These are phyloP conservation scores for Colletotrichum sp. DNA, from an alignment of 2,329 filamentous ascomycete species.

Conservation along the genomic window DNA sequence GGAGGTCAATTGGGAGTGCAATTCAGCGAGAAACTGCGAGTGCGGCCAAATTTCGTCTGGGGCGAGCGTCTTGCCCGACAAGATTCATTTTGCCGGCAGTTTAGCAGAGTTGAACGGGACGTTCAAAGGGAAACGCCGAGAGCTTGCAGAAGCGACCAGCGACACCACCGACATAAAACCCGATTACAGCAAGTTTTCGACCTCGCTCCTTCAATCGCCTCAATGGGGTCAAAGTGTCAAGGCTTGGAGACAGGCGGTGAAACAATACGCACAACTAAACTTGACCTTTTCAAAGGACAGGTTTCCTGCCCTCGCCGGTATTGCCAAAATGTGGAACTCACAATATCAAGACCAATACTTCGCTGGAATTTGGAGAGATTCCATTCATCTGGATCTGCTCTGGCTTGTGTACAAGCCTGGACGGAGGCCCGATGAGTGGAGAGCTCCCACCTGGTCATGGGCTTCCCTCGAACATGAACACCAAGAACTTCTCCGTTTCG, in stretches of 20 bases:
- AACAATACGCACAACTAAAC: background rate
- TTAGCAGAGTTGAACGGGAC: background rate
- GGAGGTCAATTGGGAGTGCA: background rate
- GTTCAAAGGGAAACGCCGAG: background rate
- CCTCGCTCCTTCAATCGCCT: background rate
- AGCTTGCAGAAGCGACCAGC: background rate
- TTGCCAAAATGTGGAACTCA: background rate
- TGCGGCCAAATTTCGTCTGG: background rate
- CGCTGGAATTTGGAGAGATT: background rate
- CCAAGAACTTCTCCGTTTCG: background rate
- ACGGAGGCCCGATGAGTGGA: background rate
- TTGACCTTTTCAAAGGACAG: conserved; percentile 17
- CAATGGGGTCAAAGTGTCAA: background rate
- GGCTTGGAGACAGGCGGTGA: background rate
- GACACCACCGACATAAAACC: background rate
- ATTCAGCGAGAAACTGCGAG: background rate
- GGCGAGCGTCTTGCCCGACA: background rate
- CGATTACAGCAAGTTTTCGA: background rate
- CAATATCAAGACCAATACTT: background rate
- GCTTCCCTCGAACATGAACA: background rate
- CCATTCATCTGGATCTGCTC: background rate
- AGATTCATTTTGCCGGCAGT: background rate
- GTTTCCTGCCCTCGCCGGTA: background rate
- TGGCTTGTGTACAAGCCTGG: background rate
- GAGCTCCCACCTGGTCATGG: background rate